Conservation (phyloP, 2,329 filamentous ascomycete species). For the Microcyclosporella mali region DNA sequence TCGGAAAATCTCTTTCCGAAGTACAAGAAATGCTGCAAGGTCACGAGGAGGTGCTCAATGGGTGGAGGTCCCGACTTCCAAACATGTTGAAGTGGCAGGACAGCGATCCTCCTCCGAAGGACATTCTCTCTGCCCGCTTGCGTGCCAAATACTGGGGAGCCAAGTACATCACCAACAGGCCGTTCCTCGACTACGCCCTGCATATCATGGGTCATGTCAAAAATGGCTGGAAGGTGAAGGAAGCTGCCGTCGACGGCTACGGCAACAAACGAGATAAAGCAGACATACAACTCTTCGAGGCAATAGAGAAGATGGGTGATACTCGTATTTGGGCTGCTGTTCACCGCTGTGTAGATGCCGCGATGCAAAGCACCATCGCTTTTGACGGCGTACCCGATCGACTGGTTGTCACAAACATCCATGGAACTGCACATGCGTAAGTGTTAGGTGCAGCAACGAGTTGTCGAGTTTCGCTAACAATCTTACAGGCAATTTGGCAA, state of each 20-base stretch:
- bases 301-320: slow-evolving; percentile 28
- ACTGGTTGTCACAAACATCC: slow-evolving; percentile 88
- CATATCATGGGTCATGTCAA: slow-evolving; percentile 39
- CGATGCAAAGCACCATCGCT: slow-evolving; percentile 77
- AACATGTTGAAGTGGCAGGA: slow-evolving; percentile 56
- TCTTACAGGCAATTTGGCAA: slow-evolving; percentile 84
- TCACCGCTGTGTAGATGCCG: slow-evolving; percentile 58
- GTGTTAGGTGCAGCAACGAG: slow-evolving; percentile 34
- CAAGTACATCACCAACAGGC: slow-evolving; percentile 80
- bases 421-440: slow-evolving; percentile 93
- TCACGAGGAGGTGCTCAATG: slow-evolving; percentile 38
- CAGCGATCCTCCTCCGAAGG: slow-evolving; percentile 60
- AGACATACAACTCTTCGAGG: slow-evolving; percentile 32
- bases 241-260: slow-evolving; percentile 26
- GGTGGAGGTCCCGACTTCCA: slow-evolving; percentile 50
- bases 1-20: slow-evolving; percentile 15
- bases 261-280: slow-evolving; percentile 28
- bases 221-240: slow-evolving; percentile 19
- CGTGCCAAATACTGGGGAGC: slow-evolving; percentile 94
- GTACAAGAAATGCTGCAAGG: slow-evolving; percentile 27
- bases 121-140: slow-evolving; percentile 77
- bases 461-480: slow-evolving; percentile 22
- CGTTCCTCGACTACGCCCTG: slow-evolving; percentile 60
- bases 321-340: slow-evolving; percentile 26
- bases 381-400: slow-evolving; percentile 65